Percentiles rank a stretch among this genome's conserved stretches.
Evolutionary conservation across 164 flowering plant genomes (phyloP).

Genomic region (Tetracentron sinense): DNA sequence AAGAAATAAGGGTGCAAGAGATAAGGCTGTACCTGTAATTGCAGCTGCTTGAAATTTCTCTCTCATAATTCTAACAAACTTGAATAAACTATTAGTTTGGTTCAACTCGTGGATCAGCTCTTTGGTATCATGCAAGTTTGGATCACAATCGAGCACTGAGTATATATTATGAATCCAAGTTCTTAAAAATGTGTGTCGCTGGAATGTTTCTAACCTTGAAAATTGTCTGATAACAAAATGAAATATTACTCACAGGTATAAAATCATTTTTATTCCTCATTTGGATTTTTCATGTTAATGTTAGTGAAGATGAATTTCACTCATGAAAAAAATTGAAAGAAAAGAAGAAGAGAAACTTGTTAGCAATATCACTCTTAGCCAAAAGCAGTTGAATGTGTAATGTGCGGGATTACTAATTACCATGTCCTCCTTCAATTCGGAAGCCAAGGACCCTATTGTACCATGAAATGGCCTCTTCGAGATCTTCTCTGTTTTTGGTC

Average conservation of each 20-base stretch:
- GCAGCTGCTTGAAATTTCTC: conserved; percentile 63
- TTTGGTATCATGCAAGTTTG: conserved; percentile 44
- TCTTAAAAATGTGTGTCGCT: not conserved
- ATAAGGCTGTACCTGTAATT: conserved; percentile 43
- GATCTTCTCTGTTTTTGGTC: conserved; percentile 32
- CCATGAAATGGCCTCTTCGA: conserved; percentile 79
- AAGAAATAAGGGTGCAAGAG: not conserved
- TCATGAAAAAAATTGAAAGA: conserved; percentile 51
- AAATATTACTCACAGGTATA: conserved; percentile 62
- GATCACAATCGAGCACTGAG: conserved; percentile 74
- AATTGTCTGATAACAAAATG: not conserved
- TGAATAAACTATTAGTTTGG: conserved; percentile 72
- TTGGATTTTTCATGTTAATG: conserved; percentile 47
- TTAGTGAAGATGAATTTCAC: conserved; percentile 78
- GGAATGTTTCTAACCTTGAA: not conserved
- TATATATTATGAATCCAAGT: not conserved
- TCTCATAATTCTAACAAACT: conserved; percentile 85
- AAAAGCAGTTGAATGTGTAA: not conserved
- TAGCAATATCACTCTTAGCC: not conserved
- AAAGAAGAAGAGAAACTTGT: conserved; percentile 3
- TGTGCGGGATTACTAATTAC: conserved; percentile 33
- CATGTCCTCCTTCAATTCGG: conserved; percentile 73
- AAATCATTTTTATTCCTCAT: conserved; percentile 55
- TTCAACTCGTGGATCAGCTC: conserved; percentile 70
- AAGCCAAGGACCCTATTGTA: conserved; percentile 83